Evolutionary conservation across 805 yeast genomes (phyloP).

Genomic region (Kazachstania kunashirensis): DNA sequence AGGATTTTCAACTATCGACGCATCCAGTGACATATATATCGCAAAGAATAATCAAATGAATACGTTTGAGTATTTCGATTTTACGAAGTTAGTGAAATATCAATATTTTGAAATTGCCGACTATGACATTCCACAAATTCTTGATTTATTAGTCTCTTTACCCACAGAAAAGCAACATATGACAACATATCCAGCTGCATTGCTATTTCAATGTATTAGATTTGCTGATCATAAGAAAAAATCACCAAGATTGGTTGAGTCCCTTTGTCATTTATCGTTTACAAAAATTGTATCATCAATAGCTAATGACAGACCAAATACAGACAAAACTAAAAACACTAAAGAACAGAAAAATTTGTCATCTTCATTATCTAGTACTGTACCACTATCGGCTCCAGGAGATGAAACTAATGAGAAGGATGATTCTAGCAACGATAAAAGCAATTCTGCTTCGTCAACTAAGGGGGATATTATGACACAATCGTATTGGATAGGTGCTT

Average conservation of each 20-base stretch:
- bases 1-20: constrained; percentile 7
- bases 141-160: constrained; percentile 49
- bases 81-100: constrained; percentile 42
- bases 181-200: constrained; percentile 53
- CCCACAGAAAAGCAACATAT: constrained; percentile 44
- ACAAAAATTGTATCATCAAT: constrained; percentile 53
- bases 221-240: constrained; percentile 48
- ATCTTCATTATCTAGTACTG: constrained; percentile 6
- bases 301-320: constrained; percentile 9
- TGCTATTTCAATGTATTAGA: constrained; percentile 59
- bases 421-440: background rate
- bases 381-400: background rate
- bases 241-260: constrained; percentile 47
- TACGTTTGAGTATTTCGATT: constrained; percentile 36
- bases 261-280: constrained; percentile 49
- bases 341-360: constrained; percentile 28
- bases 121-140: constrained; percentile 61
- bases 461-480: constrained; percentile 56
- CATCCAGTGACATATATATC: constrained; percentile 1
- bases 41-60: constrained; percentile 1
- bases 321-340: background rate
- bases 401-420: background rate
- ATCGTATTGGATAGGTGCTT: constrained; percentile 82
- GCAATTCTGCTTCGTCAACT: constrained; percentile 1
- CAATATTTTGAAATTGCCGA: constrained; percentile 58